Evolutionary conservation across 2,329 filamentous ascomycete genomes (phyloP).

Genomic region (Sporothrix curviconia): DNA sequence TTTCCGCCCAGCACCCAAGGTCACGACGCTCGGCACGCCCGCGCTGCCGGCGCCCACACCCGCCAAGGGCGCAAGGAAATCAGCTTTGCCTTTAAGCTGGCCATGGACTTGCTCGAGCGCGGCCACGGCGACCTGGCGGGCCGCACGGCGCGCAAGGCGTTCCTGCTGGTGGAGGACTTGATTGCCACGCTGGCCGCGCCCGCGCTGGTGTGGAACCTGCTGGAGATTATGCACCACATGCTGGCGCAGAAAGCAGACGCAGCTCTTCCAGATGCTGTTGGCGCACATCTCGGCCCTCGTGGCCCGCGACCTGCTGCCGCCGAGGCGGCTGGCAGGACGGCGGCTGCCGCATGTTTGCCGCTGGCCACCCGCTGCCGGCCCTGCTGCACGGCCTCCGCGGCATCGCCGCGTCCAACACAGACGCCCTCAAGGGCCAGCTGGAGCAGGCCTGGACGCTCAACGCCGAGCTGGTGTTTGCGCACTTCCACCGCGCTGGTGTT

Average conservation of each 20-base stretch:
- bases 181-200: slow-evolving; percentile 16
- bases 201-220: background rate
- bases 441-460: slow-evolving; percentile 20
- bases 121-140: slow-evolving; percentile 20
- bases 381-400: slow-evolving; percentile 11
- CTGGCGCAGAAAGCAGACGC: background rate
- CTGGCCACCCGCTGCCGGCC: background rate
- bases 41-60: background rate
- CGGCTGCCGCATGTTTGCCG: no score
- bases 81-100: slow-evolving; percentile 19
- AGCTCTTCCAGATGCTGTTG: slow-evolving; percentile 4
- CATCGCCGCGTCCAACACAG: background rate
- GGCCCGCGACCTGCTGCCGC: background rate
- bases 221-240: slow-evolving; percentile 1
- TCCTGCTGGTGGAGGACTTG: slow-evolving; percentile 20
- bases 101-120: slow-evolving; percentile 15
- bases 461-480: slow-evolving; percentile 16
- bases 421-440: background rate
- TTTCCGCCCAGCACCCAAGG: no score
- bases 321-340: no score
- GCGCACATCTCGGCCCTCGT: background rate
- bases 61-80: slow-evolving; percentile 10
- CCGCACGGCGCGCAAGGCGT: slow-evolving; percentile 21
- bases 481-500: slow-evolving; percentile 14
- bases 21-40: no score